Base-by-base conservation (phyloP, 352 stramenopile species). In the Globisporangium nagaii region DNA sequence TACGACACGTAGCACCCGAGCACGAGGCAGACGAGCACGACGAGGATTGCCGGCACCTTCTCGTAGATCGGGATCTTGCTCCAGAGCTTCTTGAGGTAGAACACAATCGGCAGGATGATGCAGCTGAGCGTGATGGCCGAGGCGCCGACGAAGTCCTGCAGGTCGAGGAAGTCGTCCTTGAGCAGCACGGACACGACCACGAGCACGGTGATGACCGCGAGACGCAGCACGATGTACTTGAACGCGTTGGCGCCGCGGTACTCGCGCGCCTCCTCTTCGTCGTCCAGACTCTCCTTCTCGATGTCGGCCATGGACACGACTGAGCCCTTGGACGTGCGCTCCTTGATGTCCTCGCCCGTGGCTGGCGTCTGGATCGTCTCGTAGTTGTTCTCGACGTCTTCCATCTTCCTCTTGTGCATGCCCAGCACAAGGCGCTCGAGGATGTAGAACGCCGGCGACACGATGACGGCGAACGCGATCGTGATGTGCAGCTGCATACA, bases 381-480 rank as follows among this genome's bases (percentile, higher is more conserved):
- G 56, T 58, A 57, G 47, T 50, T 60, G 53, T 34, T 40, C 36
- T 67, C 58, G 2, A 61, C 27, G 39, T 73, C 62, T 9, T 65
- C 52, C 3, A 22, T 4, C 43, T 65, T 62, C 27, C 48, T 37
- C 53, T 79, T 61, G 65, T 89, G 79, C 71, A 89, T 84, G 37
- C 78, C 75, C 4, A 89, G 53, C 19, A 88, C 41, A 0, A 84
- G 40, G 56, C 78, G 75, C 51, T 88, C 78, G 13, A 71, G 54
- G 37, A 85, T 74, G 70, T 66, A 88, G 56, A 86, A 79, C 9
- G 73, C 67, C 15, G 76, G 76, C 40, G 70, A 61, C 50, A 80
- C 60, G 7, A 85, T 62, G 15, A 79, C 73, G 24, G 66, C 66
- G 62, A 82, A 80, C 11, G 69, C 73, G 52, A 76, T 72, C 12